Conservation (phyloP, 1,139 yeast genomes). For the Petasospora fabianii region DNA sequence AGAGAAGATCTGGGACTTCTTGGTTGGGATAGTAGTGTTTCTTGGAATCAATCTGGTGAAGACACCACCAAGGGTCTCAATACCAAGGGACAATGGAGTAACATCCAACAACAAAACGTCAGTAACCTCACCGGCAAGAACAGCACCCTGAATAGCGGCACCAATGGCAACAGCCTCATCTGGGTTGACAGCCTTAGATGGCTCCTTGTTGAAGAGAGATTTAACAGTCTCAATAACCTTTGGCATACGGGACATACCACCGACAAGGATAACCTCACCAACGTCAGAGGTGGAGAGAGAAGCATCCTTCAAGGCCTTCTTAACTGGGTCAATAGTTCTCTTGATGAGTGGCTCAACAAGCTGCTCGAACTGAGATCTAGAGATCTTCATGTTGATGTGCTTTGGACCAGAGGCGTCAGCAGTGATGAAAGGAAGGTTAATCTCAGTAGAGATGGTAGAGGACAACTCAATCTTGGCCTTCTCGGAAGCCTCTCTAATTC, state of each 20-base stretch:
- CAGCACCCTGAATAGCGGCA: conserved; percentile 59
- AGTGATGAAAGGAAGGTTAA: conserved; percentile 60
- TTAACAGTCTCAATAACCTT: conserved; percentile 57
- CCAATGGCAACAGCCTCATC: conserved; percentile 86
- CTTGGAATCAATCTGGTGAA: conserved; percentile 74
- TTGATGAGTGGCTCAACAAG: conserved; percentile 59
- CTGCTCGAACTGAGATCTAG: conserved; percentile 62
- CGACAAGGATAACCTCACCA: conserved; percentile 71
- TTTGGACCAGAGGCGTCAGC: conserved; percentile 30
- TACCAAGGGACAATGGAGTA: conserved; percentile 74
- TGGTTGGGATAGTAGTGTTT: conserved; percentile 73
- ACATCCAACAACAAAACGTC: conserved; percentile 76
- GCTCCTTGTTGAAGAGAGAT: conserved; percentile 52
- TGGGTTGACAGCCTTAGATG: conserved; percentile 68
- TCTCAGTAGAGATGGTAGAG: conserved; percentile 42
- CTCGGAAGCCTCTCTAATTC: conserved; percentile 78
- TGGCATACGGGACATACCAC: conserved; percentile 89
- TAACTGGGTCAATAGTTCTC: conserved; percentile 62
- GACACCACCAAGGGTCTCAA: conserved; percentile 79
- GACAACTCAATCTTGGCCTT: conserved; percentile 79
- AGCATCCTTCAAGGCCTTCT: conserved; percentile 67
- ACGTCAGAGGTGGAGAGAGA: conserved; percentile 58
- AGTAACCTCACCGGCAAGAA: conserved; percentile 34
- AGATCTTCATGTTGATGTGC: conserved; percentile 49
- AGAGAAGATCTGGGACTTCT: conserved; percentile 66